A percentile compares a stretch with the other conserved stretches of the same genome.
Conservation (phyloP, 2,329 filamentous ascomycete species). For the Ascochyta clinopodiicola region DNA sequence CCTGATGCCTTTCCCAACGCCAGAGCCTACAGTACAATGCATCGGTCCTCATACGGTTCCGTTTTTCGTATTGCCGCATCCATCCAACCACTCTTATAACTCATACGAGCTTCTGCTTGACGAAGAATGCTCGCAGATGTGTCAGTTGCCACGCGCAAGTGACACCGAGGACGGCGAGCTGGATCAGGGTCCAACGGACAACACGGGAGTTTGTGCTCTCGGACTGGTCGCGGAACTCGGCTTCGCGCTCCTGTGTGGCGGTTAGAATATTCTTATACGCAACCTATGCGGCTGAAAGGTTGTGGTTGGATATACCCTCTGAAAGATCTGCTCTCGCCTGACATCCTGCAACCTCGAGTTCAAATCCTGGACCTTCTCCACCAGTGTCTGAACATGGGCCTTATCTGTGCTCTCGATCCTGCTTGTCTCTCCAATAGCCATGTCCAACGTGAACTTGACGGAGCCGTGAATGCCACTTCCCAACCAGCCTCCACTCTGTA, state of each 20-base stretch:
- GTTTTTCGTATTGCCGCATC: conserved; percentile 11
- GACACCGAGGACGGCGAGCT: conserved; percentile 80
- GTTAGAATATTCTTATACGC: conserved; percentile 20
- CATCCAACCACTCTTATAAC: neutral
- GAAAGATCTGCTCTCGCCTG: conserved; percentile 92
- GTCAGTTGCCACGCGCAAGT: conserved; percentile 98
- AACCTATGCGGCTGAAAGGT: neutral
- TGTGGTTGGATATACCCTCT: conserved; percentile 67
- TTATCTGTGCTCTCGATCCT: conserved; percentile 94
- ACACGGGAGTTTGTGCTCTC: conserved; percentile 91
- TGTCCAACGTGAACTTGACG: conserved; percentile 83
- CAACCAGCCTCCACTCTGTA: conserved; percentile 75
- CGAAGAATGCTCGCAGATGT: conserved; percentile 96
- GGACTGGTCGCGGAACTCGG: conserved; percentile 97
- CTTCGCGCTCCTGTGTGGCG: conserved; percentile 80
- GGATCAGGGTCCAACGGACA: conserved; percentile 91
- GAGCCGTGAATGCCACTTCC: conserved; percentile 71
- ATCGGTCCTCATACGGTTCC: conserved; percentile 14
- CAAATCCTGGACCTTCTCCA: conserved; percentile 85
- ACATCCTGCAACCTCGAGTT: conserved; percentile 89
- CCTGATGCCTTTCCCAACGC: conserved; percentile 21
- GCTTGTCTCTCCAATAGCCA: conserved; percentile 93
- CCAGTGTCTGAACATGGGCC: conserved; percentile 88
- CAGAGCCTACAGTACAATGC: conserved; percentile 23
- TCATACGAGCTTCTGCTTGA: conserved; percentile 99